Conservation (phyloP, 176 grass and related monocot species). For the Secale cereale region DNA sequence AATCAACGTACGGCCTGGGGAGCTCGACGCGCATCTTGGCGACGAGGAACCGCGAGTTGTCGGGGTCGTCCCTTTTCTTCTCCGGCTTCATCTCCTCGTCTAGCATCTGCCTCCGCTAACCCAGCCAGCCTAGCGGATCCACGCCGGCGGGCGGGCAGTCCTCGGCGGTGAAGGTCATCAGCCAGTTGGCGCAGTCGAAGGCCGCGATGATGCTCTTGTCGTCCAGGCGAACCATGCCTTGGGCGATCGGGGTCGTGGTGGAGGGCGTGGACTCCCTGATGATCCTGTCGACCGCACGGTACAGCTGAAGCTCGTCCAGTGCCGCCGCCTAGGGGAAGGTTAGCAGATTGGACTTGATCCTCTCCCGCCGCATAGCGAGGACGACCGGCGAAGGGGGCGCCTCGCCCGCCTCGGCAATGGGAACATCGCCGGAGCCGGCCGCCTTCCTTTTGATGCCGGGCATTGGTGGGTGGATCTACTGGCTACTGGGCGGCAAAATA, state of each 20-base stretch:
- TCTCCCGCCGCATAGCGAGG: not conserved
- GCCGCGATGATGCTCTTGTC: not conserved
- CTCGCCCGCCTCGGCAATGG: no score
- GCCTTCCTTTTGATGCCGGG: no score
- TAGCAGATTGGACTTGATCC: not conserved
- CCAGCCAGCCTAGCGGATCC: not conserved
- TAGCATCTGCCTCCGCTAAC: not conserved
- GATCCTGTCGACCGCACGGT: not conserved
- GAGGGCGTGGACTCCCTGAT: not conserved
- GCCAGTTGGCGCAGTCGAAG: not conserved
- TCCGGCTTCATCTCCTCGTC: not conserved
- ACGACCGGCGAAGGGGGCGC: no score
- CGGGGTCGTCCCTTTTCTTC: not conserved
- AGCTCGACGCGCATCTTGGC: not conserved
- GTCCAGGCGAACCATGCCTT: not conserved
- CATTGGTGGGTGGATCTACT: no score
- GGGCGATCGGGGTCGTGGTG: not conserved
- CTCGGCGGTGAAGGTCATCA: not conserved
- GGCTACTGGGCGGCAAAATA: no score
- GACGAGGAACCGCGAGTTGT: not conserved
- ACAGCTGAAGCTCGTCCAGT: not conserved
- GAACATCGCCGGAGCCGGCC: no score
- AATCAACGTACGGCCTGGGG: not conserved
- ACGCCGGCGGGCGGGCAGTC: not conserved
- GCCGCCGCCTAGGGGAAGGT: not conserved